A percentile compares a stretch with the other conserved stretches of the same genome.
Evolutionary conservation across 805 yeast species (phyloP).

Genomic region (Candida ipomoeae): DNA sequence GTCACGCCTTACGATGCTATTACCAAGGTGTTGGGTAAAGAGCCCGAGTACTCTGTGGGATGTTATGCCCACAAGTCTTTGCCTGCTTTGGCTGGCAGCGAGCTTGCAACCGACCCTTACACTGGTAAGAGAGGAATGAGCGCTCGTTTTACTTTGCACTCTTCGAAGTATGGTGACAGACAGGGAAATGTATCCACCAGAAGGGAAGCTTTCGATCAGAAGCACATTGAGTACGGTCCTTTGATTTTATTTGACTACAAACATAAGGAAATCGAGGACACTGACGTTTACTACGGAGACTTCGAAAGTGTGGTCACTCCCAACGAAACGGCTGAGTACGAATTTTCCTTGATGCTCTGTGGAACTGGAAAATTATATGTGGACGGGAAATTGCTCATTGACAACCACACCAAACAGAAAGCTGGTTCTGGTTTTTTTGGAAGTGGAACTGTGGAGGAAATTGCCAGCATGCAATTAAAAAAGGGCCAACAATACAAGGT

Average conservation of each 20-base stretch:
- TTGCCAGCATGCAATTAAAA: conserved; percentile 7
- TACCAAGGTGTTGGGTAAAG: conserved; percentile 24
- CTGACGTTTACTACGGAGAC: conserved; percentile 16
- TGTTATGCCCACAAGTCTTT: conserved; percentile 29
- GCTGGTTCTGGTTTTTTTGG: conserved; percentile 12
- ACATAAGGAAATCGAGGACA: conserved; percentile 2
- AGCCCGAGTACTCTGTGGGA: conserved; percentile 28
- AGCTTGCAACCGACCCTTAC: conserved; percentile 16
- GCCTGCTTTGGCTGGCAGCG: conserved; percentile 27
- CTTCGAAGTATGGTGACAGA: conserved; percentile 11
- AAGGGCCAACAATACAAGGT: conserved; percentile 9
- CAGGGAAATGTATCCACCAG: conserved; percentile 14
- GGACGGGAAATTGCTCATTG: conserved; percentile 13
- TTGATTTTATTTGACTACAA: conserved; percentile 19
- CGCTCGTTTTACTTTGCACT: conserved; percentile 24
- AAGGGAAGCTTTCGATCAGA: conserved; percentile 23
- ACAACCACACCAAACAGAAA: conserved; percentile 8
- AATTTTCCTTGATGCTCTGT: conserved; percentile 12
- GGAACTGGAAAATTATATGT: conserved; percentile 15
- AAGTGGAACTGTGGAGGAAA: conserved; percentile 11
- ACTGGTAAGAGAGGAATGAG: conserved; percentile 26
- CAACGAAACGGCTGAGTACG: conserved; percentile 16
- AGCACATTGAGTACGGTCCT: conserved; percentile 14
- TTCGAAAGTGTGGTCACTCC: conserved; percentile 22
- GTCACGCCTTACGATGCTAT: conserved; percentile 49